These are phyloP conservation scores for Talaromyces sp. DNA, from an alignment of 2,329 filamentous ascomycete species.

Conservation along the genomic window DNA sequence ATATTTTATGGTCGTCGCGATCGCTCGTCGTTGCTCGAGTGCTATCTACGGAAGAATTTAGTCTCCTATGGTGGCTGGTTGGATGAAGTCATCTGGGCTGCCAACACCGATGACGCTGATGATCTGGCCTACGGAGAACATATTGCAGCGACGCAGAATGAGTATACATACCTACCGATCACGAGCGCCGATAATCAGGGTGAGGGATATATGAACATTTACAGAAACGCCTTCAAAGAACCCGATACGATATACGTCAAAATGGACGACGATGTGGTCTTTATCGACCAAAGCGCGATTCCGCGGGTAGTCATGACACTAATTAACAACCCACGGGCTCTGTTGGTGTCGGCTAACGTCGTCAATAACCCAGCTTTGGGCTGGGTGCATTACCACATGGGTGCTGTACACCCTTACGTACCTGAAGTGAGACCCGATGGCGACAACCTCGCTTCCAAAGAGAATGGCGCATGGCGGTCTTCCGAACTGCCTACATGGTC, in stretches of 20 bases:
- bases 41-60: conserved; percentile 14
- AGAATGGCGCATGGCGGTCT: conserved; percentile 17
- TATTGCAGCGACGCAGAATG: conserved; percentile 10
- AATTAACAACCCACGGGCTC: conserved; percentile 14
- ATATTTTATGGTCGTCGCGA: conserved; percentile 18
- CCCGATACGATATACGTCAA: conserved; percentile 18
- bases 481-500: conserved; percentile 17
- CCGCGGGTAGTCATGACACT: conserved; percentile 15
- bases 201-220: conserved; percentile 12
- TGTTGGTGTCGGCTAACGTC: conserved; percentile 17
- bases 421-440: conserved; percentile 11
- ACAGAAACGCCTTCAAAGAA: conserved; percentile 12
- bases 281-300: conserved; percentile 18
- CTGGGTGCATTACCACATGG: conserved; percentile 19
- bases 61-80: conserved; percentile 16
- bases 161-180: conserved; percentile 15
- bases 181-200: not conserved
- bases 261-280: conserved; percentile 19
- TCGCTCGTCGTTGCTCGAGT: conserved; percentile 17
- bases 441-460: conserved; percentile 13
- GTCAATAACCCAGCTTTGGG: conserved; percentile 18
- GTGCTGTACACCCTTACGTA: conserved; percentile 18
- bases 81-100: conserved; percentile 18
- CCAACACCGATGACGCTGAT: conserved; percentile 15
- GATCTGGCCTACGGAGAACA: conserved; percentile 16